These are phyloP conservation scores for Corynespora cassiicola DNA, from an alignment of 2,329 filamentous ascomycete genomes.

Conservation along the genomic window DNA sequence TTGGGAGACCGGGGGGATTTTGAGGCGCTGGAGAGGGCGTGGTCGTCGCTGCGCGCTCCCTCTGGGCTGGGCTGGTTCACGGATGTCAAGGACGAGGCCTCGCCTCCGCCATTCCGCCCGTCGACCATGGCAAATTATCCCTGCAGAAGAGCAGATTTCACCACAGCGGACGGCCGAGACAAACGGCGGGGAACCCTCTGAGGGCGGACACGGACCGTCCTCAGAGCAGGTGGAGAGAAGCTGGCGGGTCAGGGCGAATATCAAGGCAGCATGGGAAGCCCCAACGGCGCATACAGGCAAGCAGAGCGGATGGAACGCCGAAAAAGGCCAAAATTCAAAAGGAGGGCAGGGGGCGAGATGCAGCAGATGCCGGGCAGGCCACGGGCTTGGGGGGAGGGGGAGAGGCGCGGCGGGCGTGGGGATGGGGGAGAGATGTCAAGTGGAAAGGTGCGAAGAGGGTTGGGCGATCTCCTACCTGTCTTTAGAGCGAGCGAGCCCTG, in stretches of 20 bases:
- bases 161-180: slow-evolving; percentile 19
- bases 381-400: slow-evolving; percentile 13
- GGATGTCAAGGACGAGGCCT: slow-evolving; percentile 36
- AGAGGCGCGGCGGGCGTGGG: slow-evolving; percentile 7
- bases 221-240: slow-evolving; percentile 32
- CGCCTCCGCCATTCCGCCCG: slow-evolving; percentile 44
- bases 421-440: slow-evolving; percentile 14
- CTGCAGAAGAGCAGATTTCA: slow-evolving; percentile 21
- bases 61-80: slow-evolving; percentile 36
- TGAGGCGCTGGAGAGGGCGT: slow-evolving; percentile 31
- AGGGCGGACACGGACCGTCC: slow-evolving; percentile 28
- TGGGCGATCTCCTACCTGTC: slow-evolving; percentile 10
- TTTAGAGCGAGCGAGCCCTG: slow-evolving; percentile 10
- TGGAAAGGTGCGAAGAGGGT: slow-evolving; percentile 27
- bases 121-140: slow-evolving; percentile 42
- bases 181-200: slow-evolving; percentile 27
- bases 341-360: slow-evolving; percentile 16
- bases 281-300: slow-evolving; percentile 41
- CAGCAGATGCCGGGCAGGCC: slow-evolving; percentile 23
- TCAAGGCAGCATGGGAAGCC: slow-evolving; percentile 45
- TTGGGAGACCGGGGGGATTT: slow-evolving; percentile 23
- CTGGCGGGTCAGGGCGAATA: slow-evolving; percentile 37
- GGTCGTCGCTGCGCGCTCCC: slow-evolving; percentile 34
- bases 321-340: slow-evolving; percentile 18
- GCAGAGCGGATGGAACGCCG: slow-evolving; percentile 23